Base-by-base conservation (phyloP, 345 rosid species). In the Aurinia saxatilis region DNA sequence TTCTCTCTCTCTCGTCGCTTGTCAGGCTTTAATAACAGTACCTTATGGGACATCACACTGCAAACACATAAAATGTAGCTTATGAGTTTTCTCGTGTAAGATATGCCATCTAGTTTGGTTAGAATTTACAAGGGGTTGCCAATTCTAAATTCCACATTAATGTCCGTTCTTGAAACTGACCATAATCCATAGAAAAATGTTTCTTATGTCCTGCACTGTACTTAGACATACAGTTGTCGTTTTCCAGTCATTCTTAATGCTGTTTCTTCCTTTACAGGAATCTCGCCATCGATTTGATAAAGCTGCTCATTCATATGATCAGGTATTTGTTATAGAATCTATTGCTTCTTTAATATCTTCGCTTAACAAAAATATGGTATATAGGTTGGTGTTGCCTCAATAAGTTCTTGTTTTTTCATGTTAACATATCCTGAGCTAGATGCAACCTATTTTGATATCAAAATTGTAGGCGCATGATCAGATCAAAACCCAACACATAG, bases 281-380 rank as follows among this genome's bases (percentile, higher is more conserved):
- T 85, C 93, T 34, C 95, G 91, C 15, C 75, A 68, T 27, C 86
- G 81, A 57, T 81, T 79, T 69, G 86, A 84, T 73, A 84, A 82
- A 75, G 82, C 93, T 47, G 54, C 68, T 33, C 58, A 73, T 75
- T 74, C 77, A 35, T 91, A 85, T 57, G 91, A 87, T 79, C 98
- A 85, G 96, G 98, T 91, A 84, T 66, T 54, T 21, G 29, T 50
- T 62, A 52, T 8, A 36, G 57, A 57, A 6, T 58, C 9, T 68
- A 15, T 23, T 5, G 18, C 33, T 42, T 51, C 30, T 10, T 30
- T 47, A 11, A 33, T 67, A n/a, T 57, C 47, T 36, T 57, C 27
- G 0, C 7, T 23, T 40, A 6, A 18, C 10, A 12, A 7, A 16
- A 16, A 2, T 2, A 16, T 40, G 10, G 2, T 42, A 7, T 37